Percentiles rank a stretch among this genome's conserved stretches.
Evolutionary conservation across 179 eudicot genomes (phyloP).

Genomic region (Corrigiola litoralis): DNA sequence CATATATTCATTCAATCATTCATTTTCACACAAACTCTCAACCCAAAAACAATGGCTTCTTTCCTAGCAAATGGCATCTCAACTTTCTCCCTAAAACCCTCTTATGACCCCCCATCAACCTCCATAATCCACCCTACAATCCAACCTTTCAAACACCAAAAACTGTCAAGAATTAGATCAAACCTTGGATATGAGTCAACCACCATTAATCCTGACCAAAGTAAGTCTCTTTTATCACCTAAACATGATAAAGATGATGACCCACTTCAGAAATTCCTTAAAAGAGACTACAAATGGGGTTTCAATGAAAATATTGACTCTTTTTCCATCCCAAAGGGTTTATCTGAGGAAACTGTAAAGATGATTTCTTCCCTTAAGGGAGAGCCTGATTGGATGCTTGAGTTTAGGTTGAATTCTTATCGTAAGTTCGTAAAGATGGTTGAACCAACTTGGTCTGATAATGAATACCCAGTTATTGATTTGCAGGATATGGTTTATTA

Average conservation of each 20-base stretch:
- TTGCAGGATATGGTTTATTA: constrained; percentile 72
- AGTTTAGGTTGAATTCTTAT: constrained; percentile 69
- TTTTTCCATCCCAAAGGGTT: constrained; percentile 73
- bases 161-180: constrained; percentile 33
- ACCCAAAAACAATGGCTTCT: constrained; percentile 52
- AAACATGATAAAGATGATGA: constrained; percentile 38
- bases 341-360: constrained; percentile 65
- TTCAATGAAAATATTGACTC: constrained; percentile 78
- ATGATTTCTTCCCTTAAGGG: constrained; percentile 62
- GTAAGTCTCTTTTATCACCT: constrained; percentile 32
- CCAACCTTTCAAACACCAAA: constrained; percentile 10
- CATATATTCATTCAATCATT: background rate
- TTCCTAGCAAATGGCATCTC: constrained; percentile 58
- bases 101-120: constrained; percentile 29
- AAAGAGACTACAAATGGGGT: constrained; percentile 81
- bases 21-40: background rate
- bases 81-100: constrained; percentile 42
- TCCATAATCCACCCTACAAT: constrained; percentile 26
- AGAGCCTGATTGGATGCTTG: constrained; percentile 96
- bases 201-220: constrained; percentile 27
- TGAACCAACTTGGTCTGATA: constrained; percentile 96
- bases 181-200: constrained; percentile 43
- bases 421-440: constrained; percentile 58
- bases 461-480: constrained; percentile 60
- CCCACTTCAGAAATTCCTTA: constrained; percentile 71